Evolutionary conservation across 1,139 yeast genomes (phyloP).

Genomic region (Petasospora rhodanensis): DNA sequence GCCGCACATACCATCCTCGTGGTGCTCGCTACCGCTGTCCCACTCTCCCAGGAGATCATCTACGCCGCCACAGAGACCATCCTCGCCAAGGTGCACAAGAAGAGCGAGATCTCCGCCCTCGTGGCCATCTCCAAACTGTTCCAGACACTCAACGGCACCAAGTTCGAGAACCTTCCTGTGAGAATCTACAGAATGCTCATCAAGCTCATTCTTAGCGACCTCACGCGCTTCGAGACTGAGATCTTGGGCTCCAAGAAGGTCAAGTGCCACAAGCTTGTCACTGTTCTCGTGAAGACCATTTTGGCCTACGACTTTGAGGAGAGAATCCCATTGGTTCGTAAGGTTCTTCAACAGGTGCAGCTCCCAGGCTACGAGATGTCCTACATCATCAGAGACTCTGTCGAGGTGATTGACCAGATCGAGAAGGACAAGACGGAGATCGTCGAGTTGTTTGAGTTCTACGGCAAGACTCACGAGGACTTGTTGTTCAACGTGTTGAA

Average conservation of each 20-base stretch:
- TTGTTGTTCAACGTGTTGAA: conserved; percentile 40
- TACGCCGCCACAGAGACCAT: conserved; percentile 71
- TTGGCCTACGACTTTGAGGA: conserved; percentile 34
- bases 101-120: conserved; percentile 36
- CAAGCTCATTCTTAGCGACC: conserved; percentile 24
- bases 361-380: conserved; percentile 36
- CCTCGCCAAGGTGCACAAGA: conserved; percentile 39
- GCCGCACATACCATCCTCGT: conserved; percentile 80
- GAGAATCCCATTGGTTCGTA: conserved; percentile 28
- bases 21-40: conserved; percentile 70
- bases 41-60: conserved; percentile 58
- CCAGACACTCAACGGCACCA: conserved; percentile 35
- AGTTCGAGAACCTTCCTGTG: conserved; percentile 34
- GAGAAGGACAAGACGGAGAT: conserved; percentile 35
- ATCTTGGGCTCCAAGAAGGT: conserved; percentile 21
- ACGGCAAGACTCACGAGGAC: conserved; percentile 36
- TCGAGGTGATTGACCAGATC: conserved; percentile 30
- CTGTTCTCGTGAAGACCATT: conserved; percentile 34
- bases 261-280: conserved; percentile 30
- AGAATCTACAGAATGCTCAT: conserved; percentile 32
- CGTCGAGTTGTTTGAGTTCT: conserved; percentile 41
- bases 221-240: conserved; percentile 24
- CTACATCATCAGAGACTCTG: conserved; percentile 33
- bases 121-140: conserved; percentile 34
- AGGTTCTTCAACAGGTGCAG: conserved; percentile 26